Percentiles rank a stretch among this genome's conserved stretches.
These are phyloP conservation scores for Cronartium quercuum DNA, from an alignment of 1,284 basidiomycete species.

Conservation along the genomic window DNA sequence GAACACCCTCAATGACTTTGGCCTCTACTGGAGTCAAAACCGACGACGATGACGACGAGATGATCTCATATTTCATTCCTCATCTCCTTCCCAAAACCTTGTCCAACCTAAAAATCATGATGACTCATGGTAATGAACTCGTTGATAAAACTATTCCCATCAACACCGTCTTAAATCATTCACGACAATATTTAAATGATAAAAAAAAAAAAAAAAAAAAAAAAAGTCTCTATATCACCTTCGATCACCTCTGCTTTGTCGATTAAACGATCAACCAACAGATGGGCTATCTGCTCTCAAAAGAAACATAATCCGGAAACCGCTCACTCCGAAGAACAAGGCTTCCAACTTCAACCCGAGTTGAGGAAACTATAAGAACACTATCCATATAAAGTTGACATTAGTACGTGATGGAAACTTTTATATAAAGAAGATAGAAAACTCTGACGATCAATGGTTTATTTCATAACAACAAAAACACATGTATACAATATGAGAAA, in stretches of 20 bases:
- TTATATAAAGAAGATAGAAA: too few relatives aligned
- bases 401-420: too few relatives aligned
- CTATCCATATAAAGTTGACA: too few relatives aligned
- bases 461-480: too few relatives aligned
- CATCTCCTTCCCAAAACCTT: neutral
- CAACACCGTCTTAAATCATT: neutral
- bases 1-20: neutral
- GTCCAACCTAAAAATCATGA: neutral
- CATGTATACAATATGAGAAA: too few relatives aligned
- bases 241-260: neutral
- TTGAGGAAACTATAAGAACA: too few relatives aligned
- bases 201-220: neutral
- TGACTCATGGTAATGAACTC: neutral
- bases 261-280: neutral
- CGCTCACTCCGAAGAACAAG: neutral
- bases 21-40: neutral
- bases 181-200: neutral
- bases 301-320: constrained; percentile 2
- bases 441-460: too few relatives aligned
- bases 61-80: neutral
- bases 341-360: constrained; percentile 9
- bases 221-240: neutral
- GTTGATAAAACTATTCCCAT: neutral
- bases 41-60: neutral
- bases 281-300: neutral